Evolutionary conservation across 371 early-diverging fungal genomes (phyloP), one percentile per base, ranked within the genome.

Genomic region (Coemansia sp.): DNA sequence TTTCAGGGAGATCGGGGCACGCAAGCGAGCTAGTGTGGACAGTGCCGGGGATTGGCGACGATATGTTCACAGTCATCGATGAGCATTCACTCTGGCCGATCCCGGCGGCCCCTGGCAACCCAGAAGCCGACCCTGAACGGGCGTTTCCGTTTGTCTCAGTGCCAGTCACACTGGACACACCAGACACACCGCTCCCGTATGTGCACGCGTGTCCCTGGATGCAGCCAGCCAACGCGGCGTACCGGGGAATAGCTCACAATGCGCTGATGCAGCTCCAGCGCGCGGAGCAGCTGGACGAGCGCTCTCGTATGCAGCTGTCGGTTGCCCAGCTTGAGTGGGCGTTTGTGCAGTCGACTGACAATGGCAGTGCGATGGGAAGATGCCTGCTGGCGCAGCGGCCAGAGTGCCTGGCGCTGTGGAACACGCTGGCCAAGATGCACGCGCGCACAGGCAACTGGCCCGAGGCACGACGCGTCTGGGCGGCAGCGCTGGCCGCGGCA

Each of bases 391-490:
- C 35, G 4, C 10, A 10, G 10, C 10, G 48, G 8, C 63, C 67
- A 3, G 42, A 51, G 6, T 47, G 63, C 40, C 20, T 71, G 54
- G 55, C 63, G 3, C 48, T 71, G 38, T 67, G 67, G 68, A 67
- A 71, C 50, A 32, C 60, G 0, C 51, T 63, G n/a, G 72, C 72
- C 31, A 71, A 71, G 47, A 59, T 63, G 58, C 63, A 65, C 43
- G 72, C 63, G 5, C 59, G 68, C 2, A 26, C 20, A 3, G 68
- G 67, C 13, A 8, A 16, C 34, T 71, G 72, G 72, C 38, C 40
- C 11, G 47, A 59, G 16, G 72, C 72, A 1, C 67, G 72, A 2
- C 38, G n/a, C 11, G 57, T 71, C 26, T 71, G 72, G 72, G 35
- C 67, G n/a, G 30, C 11, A 2, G 57, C 67, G 6, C 11, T 67